phyloP scores from a whole-genome alignment of 495 filamentous ascomycete genomes.

The Aspergillus leporis region DNA sequence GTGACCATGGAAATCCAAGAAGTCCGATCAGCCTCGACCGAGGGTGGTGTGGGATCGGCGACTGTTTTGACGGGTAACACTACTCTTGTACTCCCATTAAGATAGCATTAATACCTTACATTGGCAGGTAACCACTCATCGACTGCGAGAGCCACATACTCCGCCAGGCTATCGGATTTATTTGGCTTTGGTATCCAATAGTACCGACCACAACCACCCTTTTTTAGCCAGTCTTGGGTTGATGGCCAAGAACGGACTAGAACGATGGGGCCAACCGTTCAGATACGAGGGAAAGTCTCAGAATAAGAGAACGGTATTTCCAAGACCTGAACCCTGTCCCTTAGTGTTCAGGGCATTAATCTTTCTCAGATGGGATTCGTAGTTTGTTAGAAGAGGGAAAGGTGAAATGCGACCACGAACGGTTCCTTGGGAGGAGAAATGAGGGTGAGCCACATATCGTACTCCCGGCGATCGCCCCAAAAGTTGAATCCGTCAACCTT shows the following conservation, averaged over 20 bases:
- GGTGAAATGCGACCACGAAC: constrained; percentile 1
- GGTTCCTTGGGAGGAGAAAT: constrained; percentile 14
- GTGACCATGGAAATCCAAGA: not conserved
- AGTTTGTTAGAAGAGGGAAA: not conserved
- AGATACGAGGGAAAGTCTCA: not conserved
- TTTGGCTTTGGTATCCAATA: constrained; percentile 8
- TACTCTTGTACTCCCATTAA: not conserved
- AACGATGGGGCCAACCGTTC: not conserved
- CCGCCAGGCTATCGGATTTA: constrained; percentile 5
- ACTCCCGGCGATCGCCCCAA: constrained; percentile 8
- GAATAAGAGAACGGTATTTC: not conserved
- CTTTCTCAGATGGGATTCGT: no score
- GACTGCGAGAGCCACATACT: constrained; percentile 4
- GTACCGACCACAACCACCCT: constrained; percentile 2
- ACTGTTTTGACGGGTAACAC: not conserved
- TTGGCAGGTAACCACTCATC: constrained; percentile 7
- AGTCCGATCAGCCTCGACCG: constrained; percentile 3
- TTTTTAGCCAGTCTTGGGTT: not conserved
- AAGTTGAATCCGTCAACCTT: constrained; percentile 12
- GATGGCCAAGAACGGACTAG: not conserved
- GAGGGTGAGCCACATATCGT: constrained; percentile 13
- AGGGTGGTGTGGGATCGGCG: constrained; percentile 2
- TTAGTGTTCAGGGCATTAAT: no score
- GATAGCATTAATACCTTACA: constrained; percentile 1
- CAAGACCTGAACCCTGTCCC: not conserved